Conservation (phyloP, 1,139 yeast genomes). For the Lodderomyces oxycetoniae region DNA sequence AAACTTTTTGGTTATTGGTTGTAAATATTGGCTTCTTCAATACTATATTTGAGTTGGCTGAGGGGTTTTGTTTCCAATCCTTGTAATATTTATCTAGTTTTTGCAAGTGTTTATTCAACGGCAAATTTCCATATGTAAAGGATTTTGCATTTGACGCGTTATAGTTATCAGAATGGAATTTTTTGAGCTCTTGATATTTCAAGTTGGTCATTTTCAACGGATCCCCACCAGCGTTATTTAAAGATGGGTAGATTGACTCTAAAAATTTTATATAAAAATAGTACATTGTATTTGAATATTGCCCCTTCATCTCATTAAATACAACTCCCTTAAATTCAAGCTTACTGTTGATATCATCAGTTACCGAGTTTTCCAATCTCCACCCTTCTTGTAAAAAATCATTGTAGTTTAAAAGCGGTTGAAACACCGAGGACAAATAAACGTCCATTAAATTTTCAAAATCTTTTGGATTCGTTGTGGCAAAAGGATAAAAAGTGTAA, state of each 20-base stretch:
- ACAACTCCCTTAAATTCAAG: slow-evolving; percentile 90
- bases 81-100: slow-evolving; percentile 52
- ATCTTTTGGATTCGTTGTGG: slow-evolving; percentile 84
- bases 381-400: slow-evolving; percentile 97
- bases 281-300: slow-evolving; percentile 84
- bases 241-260: slow-evolving; percentile 76
- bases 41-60: slow-evolving; percentile 14
- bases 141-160: slow-evolving; percentile 90
- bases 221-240: slow-evolving; percentile 93
- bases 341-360: slow-evolving; percentile 54
- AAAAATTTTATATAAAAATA: slow-evolving; percentile 80
- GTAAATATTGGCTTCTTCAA: slow-evolving; percentile 28
- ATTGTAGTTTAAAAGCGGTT: slow-evolving; percentile 69
- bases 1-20: slow-evolving; percentile 9
- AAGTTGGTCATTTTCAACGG: slow-evolving; percentile 75
- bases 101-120: slow-evolving; percentile 56
- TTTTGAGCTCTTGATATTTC: slow-evolving; percentile 66
- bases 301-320: slow-evolving; percentile 98
- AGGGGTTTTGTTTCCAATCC: slow-evolving; percentile 23
- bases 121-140: slow-evolving; percentile 80
- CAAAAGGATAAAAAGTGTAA: slow-evolving; percentile 92
- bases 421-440: slow-evolving; percentile 81
- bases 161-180: slow-evolving; percentile 69
- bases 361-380: slow-evolving; percentile 77
- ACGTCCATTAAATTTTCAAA: slow-evolving; percentile 81